Evolutionary conservation across 2,329 filamentous ascomycete genomes (phyloP), one percentile per base, ranked within the genome.

Genomic region (Chaetothyriales sp.): DNA sequence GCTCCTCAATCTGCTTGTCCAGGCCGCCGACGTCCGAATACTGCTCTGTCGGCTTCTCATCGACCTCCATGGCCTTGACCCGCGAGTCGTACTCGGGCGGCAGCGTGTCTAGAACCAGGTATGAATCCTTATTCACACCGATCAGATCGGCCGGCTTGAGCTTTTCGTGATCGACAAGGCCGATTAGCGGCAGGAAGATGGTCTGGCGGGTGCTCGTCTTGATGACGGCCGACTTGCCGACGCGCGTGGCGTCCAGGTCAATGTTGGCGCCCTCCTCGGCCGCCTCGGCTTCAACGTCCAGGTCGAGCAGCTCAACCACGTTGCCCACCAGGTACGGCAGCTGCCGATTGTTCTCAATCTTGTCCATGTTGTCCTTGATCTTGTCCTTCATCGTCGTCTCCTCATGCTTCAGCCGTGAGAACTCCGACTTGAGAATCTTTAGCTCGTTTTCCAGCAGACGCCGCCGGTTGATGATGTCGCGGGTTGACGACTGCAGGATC

Each of bases 31-130:
- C 93, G 72, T 98, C 92, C 50, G 83, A 92, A 73, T 98, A 98
- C 72, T 96, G 95, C 71, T 98, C 92, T 42, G 89, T 96, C 8
- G 92, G 93, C 76, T 98, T 98, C 77, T 98, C 93, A 63, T 98
- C 92, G 6, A 98, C 92, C 73, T 98, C 93, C 92, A 98, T 98
- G 36, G 93, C 93, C 75, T 98, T 98, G 59, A 98, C 92, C 68
- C 92, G 81, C 71, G 90, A 96, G 66, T 98, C 92, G 65, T 98
- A 98, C 68, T 98, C 93, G 46, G 92, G 92, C 1, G 92, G 92
- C 59, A 98, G 76, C 20, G 92, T 98, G 66, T 98, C 93, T 52
- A 98, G 78, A 58, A 98, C 86, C 36, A 98, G 81, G 67, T 98
- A 98, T 52, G 90, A 96, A 64, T 98, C 93, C 73, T 98, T 98